Evolutionary conservation across 2,329 filamentous ascomycete genomes (phyloP), one percentile per base, ranked within the genome.

Genomic region (Monilinia polystroma): DNA sequence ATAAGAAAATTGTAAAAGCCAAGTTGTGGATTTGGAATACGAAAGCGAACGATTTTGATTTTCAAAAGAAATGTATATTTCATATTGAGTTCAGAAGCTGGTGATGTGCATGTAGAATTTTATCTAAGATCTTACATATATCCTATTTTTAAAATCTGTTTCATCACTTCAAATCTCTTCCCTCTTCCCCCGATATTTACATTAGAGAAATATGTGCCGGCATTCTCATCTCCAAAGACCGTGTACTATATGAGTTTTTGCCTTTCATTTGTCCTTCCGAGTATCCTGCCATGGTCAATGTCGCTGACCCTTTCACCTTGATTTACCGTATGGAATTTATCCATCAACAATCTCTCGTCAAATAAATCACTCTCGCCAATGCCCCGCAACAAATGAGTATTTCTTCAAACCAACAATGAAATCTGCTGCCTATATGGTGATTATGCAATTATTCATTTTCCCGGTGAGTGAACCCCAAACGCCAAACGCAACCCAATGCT

Each of bases 401-500:
- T 23, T 6, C 20, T 35, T 4, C n/a, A 20, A 26, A 10, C 20
- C 26, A 23, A 49, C 12, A 59, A 59, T 49, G 26, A 49, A 47
- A 51, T 14, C 35, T 20, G 23, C 58, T 62, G 11, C 45, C 32
- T 51, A 29, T 29, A 5, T 29, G 11, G 12, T 49, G 32, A 60
- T 51, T 35, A 60, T 60, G 32, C 4, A 38, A 51, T 62, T 62
- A 26, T 51, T 38, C 32, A 14, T 51, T 62, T 51, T 45, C 45
- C 32, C 23, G 23, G 51, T 12, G 38, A 14, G 14, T 41, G n/a
- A 62, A 52, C 32, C 45, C 58, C 29, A 51, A 62, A 62, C 58
- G 45, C 58, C 58, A 41, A 38, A 51, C 58, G 32, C 58, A 62
- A 62, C n/a, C 29, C 45, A 41, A 62, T 62, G 45, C 29, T 62